Percentiles rank a stretch among this genome's conserved stretches.
phyloP scores from a whole-genome alignment of 1,284 basidiomycete genomes.

The Coriolopsis trogii region DNA sequence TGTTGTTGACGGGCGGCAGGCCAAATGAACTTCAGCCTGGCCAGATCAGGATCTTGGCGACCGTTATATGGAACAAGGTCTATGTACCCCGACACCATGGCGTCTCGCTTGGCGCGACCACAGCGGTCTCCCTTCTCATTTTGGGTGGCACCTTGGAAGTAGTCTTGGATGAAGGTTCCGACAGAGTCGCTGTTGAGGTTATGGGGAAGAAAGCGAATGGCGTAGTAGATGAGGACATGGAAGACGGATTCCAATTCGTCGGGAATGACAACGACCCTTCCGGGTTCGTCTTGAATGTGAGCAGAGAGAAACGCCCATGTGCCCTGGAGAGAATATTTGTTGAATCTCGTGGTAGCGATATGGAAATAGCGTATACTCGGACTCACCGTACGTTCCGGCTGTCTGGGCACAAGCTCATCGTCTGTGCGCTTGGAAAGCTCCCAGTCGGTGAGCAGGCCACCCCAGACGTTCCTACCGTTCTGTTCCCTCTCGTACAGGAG shows the following conservation, averaged over 20 bases:
- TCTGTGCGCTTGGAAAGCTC: constrained; percentile 1
- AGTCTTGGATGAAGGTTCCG: not conserved
- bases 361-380: not conserved
- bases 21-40: too few relatives aligned
- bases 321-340: too few relatives aligned
- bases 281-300: not conserved
- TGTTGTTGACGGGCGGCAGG: too few relatives aligned
- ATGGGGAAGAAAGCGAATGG: constrained; percentile 4
- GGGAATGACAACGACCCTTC: not conserved
- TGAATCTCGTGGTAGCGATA: not conserved
- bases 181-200: not conserved
- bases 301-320: constrained; percentile 12
- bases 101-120: too few relatives aligned
- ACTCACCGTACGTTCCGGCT: constrained; percentile 7
- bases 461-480: not conserved
- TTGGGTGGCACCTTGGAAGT: too few relatives aligned
- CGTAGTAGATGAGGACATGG: constrained; percentile 9
- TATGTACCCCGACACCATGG: too few relatives aligned
- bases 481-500: constrained; percentile 5
- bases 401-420: not conserved
- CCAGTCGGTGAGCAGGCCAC: constrained; percentile 2
- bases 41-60: too few relatives aligned
- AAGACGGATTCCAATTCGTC: constrained; percentile 16
- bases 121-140: too few relatives aligned
- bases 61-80: too few relatives aligned